A percentile compares a stretch with the other conserved stretches of the same genome.
Conservation (phyloP, 306 rosid genomes). For the Abrus pulchellus region DNA sequence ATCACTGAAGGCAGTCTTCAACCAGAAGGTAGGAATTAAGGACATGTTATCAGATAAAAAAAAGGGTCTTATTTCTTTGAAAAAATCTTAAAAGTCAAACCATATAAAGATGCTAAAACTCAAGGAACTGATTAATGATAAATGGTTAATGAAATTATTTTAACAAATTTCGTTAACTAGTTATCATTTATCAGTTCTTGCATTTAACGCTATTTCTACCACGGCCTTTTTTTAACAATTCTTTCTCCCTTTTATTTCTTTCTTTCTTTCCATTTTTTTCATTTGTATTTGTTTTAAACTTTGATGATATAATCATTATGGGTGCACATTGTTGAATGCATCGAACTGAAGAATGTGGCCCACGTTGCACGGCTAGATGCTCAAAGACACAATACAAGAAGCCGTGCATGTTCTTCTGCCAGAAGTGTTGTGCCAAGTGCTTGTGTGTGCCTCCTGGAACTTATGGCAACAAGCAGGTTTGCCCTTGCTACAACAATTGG, state of each 20-base stretch:
- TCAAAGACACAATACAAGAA: conserved; percentile 80
- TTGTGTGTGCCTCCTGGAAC: conserved; percentile 86
- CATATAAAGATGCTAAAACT: conserved; percentile 9
- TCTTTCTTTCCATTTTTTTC: neutral
- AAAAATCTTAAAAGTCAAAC: neutral
- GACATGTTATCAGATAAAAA: neutral
- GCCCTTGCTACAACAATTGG: conserved; percentile 91
- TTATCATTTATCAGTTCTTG: neutral
- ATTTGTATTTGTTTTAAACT: neutral
- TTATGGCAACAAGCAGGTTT: conserved; percentile 77
- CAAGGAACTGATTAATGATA: neutral
- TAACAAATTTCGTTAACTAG: neutral
- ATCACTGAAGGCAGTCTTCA: conserved; percentile 78
- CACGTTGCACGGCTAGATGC: conserved; percentile 70
- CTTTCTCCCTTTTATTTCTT: neutral
- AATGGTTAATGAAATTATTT: neutral
- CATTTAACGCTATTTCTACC: neutral
- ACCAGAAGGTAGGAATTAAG: conserved; percentile 70
- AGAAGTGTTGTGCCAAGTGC: conserved; percentile 80
- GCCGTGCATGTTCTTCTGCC: conserved; percentile 83
- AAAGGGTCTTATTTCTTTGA: neutral
- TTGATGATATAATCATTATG: conserved; percentile 5
- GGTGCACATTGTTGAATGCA: neutral
- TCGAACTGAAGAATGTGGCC: conserved; percentile 66
- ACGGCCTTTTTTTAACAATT: neutral